These are phyloP conservation scores for Xerocomellus chrysenteron DNA, from an alignment of 768 basidiomycete species.

Conservation along the genomic window DNA sequence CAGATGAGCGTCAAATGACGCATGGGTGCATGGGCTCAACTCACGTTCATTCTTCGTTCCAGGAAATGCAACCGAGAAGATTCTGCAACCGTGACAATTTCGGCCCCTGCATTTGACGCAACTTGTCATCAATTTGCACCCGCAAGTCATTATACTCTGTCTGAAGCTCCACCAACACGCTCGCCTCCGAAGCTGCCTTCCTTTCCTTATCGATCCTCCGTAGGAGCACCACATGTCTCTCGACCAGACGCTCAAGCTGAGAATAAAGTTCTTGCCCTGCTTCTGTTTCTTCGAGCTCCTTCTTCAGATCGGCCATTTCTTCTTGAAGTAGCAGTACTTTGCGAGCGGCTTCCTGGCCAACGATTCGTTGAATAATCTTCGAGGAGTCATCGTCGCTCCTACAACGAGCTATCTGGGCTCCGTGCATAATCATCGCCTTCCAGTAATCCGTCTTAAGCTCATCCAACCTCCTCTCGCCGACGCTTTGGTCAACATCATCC, in stretches of 20 bases:
- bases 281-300: slow-evolving; percentile 6
- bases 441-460: slow-evolving; percentile 12
- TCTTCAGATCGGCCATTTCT: slow-evolving; percentile 6
- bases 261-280: slow-evolving; percentile 9
- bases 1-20: neutral
- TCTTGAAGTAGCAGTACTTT: slow-evolving; percentile 2
- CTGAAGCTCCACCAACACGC: slow-evolving; percentile 4
- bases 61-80: neutral
- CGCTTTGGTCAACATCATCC: slow-evolving; percentile 27
- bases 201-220: slow-evolving; percentile 8
- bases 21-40: neutral
- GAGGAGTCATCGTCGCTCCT: slow-evolving; percentile 8
- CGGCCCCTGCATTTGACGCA: slow-evolving; percentile 10
- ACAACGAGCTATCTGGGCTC: slow-evolving; percentile 9
- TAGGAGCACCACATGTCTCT: slow-evolving; percentile 9
- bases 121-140: slow-evolving; percentile 1
- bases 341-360: neutral
- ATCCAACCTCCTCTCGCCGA: slow-evolving; percentile 18
- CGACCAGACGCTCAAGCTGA: slow-evolving; percentile 4
- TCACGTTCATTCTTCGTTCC: neutral
- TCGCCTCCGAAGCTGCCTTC: neutral
- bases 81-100: slow-evolving; percentile 4
- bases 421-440: slow-evolving; percentile 7
- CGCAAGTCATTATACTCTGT: slow-evolving; percentile 6
- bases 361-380: slow-evolving; percentile 8